A percentile compares a stretch with the other conserved stretches of the same genome.
Conservation (phyloP, 345 rosid genomes). For the Brassica rapa region DNA sequence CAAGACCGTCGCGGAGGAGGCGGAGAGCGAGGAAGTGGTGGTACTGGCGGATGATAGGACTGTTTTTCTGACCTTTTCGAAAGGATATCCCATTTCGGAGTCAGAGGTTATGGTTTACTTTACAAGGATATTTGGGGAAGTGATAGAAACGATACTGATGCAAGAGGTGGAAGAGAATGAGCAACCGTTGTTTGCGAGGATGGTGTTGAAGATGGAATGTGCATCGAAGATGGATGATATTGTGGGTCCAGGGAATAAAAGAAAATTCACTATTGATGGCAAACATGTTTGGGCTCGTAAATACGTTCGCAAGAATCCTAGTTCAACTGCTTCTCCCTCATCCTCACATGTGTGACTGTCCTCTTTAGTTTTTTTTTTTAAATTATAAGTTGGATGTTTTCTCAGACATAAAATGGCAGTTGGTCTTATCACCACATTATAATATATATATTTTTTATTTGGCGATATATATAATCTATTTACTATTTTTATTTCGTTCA, state of each 20-base stretch:
- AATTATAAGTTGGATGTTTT: background rate
- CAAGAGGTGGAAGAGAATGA: constrained; percentile 45
- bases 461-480: background rate
- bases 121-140: constrained; percentile 51
- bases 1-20: background rate
- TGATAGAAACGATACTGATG: constrained; percentile 51
- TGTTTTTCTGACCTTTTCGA: constrained; percentile 67
- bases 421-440: background rate
- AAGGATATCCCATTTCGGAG: constrained; percentile 64
- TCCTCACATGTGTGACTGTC: background rate
- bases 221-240: constrained; percentile 29
- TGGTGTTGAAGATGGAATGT: constrained; percentile 38
- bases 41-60: constrained; percentile 53
- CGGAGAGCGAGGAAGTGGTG: background rate
- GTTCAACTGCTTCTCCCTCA: background rate
- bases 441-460: background rate
- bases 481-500: background rate
- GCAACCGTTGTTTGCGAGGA: constrained; percentile 56
- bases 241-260: constrained; percentile 42
- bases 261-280: constrained; percentile 64
- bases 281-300: constrained; percentile 79
- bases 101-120: constrained; percentile 53
- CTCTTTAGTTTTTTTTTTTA: background rate
- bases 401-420: background rate
- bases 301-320: constrained; percentile 33